Evolutionary conservation across 805 yeast species (phyloP).

Genomic region (Candida awuae): DNA sequence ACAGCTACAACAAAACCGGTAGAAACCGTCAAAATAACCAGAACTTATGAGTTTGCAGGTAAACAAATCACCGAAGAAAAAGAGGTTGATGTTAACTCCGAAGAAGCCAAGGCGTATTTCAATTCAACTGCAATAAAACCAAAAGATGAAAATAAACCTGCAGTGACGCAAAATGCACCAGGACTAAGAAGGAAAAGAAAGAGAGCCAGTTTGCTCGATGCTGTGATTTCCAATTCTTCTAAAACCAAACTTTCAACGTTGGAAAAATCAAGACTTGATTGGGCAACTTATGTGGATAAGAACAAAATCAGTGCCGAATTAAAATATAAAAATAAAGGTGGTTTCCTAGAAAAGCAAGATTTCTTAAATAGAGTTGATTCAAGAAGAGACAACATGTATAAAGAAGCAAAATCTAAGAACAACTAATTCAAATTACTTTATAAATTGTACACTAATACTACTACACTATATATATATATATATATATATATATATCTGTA

Average conservation of each 20-base stretch:
- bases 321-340: constrained; percentile 73
- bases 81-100: constrained; percentile 66
- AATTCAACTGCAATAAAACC: constrained; percentile 35
- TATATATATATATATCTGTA: background rate
- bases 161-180: background rate
- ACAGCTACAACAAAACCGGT: background rate
- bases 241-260: constrained; percentile 80
- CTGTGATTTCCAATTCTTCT: constrained; percentile 59
- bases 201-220: constrained; percentile 68
- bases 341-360: constrained; percentile 86
- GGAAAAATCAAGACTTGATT: constrained; percentile 87
- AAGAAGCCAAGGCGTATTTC: constrained; percentile 80
- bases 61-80: constrained; percentile 70
- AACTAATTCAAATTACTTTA: background rate
- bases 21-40: constrained; percentile 59
- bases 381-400: constrained; percentile 44
- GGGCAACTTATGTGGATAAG: constrained; percentile 90
- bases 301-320: constrained; percentile 80
- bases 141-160: background rate
- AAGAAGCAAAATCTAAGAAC: constrained; percentile 28
- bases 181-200: constrained; percentile 39
- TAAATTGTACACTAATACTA: constrained; percentile 1
- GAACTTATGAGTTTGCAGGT: constrained; percentile 87
- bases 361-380: constrained; percentile 71
- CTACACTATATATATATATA: background rate